Evolutionary conservation across 305 asterid genomes (phyloP).

Genomic region (Solanum hybrid): DNA sequence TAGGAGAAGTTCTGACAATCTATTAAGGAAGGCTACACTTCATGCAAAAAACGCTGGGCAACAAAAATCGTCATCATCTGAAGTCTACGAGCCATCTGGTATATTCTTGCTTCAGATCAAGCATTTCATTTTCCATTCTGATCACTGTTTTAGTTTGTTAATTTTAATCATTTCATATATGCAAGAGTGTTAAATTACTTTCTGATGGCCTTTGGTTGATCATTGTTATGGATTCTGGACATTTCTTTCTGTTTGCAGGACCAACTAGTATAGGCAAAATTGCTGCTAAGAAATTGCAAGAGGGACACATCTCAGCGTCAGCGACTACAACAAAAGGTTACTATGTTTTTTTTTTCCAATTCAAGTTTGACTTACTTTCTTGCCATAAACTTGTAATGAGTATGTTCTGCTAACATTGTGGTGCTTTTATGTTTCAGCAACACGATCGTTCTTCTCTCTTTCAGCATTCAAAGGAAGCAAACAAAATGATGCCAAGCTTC

Average conservation of each 20-base stretch:
- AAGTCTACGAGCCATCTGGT: conserved; percentile 32
- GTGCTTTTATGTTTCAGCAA: conserved; percentile 48
- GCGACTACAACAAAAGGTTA: conserved; percentile 56
- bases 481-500: conserved; percentile 31
- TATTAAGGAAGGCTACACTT: conserved; percentile 64
- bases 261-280: conserved; percentile 39
- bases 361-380: background rate
- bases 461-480: conserved; percentile 94
- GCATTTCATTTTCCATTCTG: background rate
- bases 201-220: background rate
- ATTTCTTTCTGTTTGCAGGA: conserved; percentile 30
- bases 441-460: conserved; percentile 97
- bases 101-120: conserved; percentile 3
- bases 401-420: conserved; percentile 6
- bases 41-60: conserved; percentile 42
- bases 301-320: conserved; percentile 51
- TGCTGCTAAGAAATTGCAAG: conserved; percentile 43
- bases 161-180: background rate
- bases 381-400: background rate
- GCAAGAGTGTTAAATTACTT: background rate
- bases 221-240: background rate
- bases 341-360: background rate
- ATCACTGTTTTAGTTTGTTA: background rate
- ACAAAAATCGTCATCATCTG: conserved; percentile 1
- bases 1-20: conserved; percentile 58